Percentiles rank a stretch among this genome's conserved stretches.
phyloP scores from a whole-genome alignment of 352 stramenopile genomes.

The Pythium insidiosum region DNA sequence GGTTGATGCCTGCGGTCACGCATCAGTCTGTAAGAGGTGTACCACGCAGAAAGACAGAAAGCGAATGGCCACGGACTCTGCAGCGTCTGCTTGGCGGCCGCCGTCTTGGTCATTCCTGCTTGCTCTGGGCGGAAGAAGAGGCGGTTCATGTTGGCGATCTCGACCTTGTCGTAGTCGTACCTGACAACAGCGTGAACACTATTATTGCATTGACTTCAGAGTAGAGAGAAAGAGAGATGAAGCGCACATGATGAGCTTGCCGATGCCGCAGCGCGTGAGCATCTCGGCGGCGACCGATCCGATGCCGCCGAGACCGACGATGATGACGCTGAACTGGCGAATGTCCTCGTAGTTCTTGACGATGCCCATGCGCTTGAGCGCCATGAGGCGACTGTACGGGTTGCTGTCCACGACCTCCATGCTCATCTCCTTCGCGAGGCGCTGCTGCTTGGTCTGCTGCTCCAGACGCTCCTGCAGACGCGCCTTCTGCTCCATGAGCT shows the following conservation, averaged over 20 bases:
- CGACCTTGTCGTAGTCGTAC: slow-evolving; percentile 88
- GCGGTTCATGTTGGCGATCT: slow-evolving; percentile 90
- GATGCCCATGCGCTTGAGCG: slow-evolving; percentile 87
- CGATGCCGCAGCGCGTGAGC: slow-evolving; percentile 85
- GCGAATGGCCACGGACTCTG: slow-evolving; percentile 34
- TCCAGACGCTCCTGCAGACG: slow-evolving; percentile 44
- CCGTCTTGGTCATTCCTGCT: slow-evolving; percentile 81
- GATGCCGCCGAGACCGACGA: slow-evolving; percentile 83
- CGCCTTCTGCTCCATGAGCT: slow-evolving; percentile 69
- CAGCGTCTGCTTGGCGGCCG: slow-evolving; percentile 80
- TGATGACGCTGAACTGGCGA: slow-evolving; percentile 65
- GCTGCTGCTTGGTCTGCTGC: slow-evolving; percentile 19
- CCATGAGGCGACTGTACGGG: slow-evolving; percentile 86
- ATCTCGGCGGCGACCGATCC: slow-evolving; percentile 86
- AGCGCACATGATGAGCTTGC: slow-evolving; percentile 73
- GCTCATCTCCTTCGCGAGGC: slow-evolving; percentile 47
- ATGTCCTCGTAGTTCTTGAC: slow-evolving; percentile 87
- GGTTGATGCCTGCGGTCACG: slow-evolving; percentile 62
- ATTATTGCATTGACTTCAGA: too few relatives aligned
- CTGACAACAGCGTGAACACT: slow-evolving; percentile 1
- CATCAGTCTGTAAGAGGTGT: too few relatives aligned
- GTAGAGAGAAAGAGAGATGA: too few relatives aligned
- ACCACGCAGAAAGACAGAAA: neutral
- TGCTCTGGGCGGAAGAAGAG: slow-evolving; percentile 87
- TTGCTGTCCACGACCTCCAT: slow-evolving; percentile 81